Base-by-base conservation (phyloP, 1,284 basidiomycete genomes). In the Puccinia triticina region DNA sequence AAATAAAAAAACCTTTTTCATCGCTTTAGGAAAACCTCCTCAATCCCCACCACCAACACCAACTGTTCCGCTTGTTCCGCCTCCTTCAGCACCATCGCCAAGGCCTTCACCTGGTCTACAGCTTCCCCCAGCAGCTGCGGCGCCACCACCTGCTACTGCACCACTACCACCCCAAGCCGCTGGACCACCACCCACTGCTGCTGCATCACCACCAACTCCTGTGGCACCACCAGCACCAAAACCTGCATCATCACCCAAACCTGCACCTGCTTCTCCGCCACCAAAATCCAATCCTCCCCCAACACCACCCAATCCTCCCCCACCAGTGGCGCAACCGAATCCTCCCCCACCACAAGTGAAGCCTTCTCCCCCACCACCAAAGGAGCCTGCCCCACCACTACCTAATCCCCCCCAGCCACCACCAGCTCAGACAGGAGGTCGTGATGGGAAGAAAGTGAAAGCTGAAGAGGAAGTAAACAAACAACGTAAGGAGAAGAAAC, bases 401-500 rank as follows among this genome's bases (percentile, higher is more conserved):
- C 32, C 64, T 66, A 18, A 12, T 18, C 64, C 64, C 10, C 29
- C 29, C 1, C 34, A 29, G 18, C 43, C 43, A 18, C 43, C 69
- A 48, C 37, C 37, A 12, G 43, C 69, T 46, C 23, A 71, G 4
- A 1, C 43, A 29, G 40, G 12, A 50, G 48, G 29, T 23, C 48
- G 48, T 61, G 53, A n/a, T 57, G 32, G 10, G 2, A 59, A 40
- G 14, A 76, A 76, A 50, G 53, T 43, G 21, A 46, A 76, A 76
- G 57, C 40, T 7, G 74, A 76, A 61, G 21, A 40, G 40, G 57
- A 48, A 40, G n/a, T 26, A 2, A 75, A 75, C n/a, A 76, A 43
- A 16, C 61, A 64, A 34, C 55, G 37, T 23, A 61, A 43, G 29
- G 43, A 53, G 26, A 73, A 50, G 11, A 73, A 73, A 50, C 71